Conservation (phyloP, 108 stramenopile species). For the Nitzschia sp. region DNA sequence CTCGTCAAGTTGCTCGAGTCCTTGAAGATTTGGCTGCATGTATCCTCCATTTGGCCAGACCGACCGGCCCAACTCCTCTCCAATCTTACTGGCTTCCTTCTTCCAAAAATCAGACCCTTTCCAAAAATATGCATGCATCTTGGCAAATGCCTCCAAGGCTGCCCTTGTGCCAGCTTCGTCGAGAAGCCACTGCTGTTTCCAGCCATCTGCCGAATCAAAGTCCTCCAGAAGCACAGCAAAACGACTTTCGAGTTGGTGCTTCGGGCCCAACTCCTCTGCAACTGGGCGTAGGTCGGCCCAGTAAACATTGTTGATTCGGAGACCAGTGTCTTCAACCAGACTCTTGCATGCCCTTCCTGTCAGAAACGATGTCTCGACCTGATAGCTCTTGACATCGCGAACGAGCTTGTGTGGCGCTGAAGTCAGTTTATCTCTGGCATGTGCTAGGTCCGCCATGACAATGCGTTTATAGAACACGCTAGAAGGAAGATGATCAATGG, state of each 20-base stretch:
- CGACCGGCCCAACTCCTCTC: constrained; percentile 40
- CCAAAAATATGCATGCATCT: constrained; percentile 80
- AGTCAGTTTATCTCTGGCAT: constrained; percentile 52
- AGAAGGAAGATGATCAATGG: constrained; percentile 11
- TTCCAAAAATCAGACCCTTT: constrained; percentile 59
- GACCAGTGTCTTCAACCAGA: constrained; percentile 40
- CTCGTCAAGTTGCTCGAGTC: constrained; percentile 46
- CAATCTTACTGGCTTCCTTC: constrained; percentile 37
- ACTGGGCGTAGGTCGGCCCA: constrained; percentile 43
- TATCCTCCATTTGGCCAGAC: constrained; percentile 68
- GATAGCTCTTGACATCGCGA: constrained; percentile 57
- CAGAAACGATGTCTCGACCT: constrained; percentile 62
- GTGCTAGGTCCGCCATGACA: constrained; percentile 53
- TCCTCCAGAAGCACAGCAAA: constrained; percentile 62
- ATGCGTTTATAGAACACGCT: constrained; percentile 72
- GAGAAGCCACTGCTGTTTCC: constrained; percentile 62
- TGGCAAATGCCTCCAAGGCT: constrained; percentile 47
- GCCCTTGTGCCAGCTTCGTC: constrained; percentile 38
- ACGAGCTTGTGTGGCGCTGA: constrained; percentile 55
- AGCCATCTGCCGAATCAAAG: constrained; percentile 51
- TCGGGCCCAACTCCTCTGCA: constrained; percentile 27
- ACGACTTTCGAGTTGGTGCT: constrained; percentile 43
- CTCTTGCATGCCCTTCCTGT: constrained; percentile 39
- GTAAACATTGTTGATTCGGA: constrained; percentile 46
- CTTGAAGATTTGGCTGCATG: constrained; percentile 64